A percentile compares a stretch with the other conserved stretches of the same genome.
Conservation (phyloP, 805 yeast species). For the Saccharomycopsis olivae region DNA sequence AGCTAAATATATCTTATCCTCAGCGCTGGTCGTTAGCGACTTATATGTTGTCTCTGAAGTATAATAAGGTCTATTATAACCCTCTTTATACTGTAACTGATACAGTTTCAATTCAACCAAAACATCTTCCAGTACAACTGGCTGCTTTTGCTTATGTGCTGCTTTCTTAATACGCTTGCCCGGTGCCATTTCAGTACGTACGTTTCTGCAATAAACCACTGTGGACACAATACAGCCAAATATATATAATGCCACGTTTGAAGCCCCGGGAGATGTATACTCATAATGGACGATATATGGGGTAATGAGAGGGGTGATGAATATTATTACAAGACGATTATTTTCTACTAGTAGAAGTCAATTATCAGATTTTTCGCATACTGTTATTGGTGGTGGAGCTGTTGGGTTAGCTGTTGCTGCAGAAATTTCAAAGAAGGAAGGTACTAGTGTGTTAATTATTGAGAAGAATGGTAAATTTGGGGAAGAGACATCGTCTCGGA, state of each 20-base stretch:
- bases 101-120: neutral
- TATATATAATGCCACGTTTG: too few species aligned
- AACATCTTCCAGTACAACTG: too few species aligned
- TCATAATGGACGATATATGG: too few species aligned
- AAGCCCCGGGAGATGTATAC: too few species aligned
- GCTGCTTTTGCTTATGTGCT: too few species aligned
- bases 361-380: slow-evolving; percentile 49
- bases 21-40: too few species aligned
- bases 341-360: neutral
- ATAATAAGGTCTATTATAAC: slow-evolving; percentile 9
- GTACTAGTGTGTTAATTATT: slow-evolving; percentile 47
- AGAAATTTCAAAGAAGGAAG: slow-evolving; percentile 38
- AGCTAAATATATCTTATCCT: too few species aligned
- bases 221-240: too few species aligned
- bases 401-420: slow-evolving; percentile 79
- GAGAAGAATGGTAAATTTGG: slow-evolving; percentile 64
- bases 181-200: too few species aligned
- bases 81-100: slow-evolving; percentile 6
- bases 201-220: too few species aligned
- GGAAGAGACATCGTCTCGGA: slow-evolving; percentile 76
- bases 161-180: too few species aligned
- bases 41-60: too few species aligned
- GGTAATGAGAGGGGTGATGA: neutral
- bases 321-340: neutral
- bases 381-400: slow-evolving; percentile 74